phyloP scores from a whole-genome alignment of 805 yeast species.

The Candida manassasensis region DNA sequence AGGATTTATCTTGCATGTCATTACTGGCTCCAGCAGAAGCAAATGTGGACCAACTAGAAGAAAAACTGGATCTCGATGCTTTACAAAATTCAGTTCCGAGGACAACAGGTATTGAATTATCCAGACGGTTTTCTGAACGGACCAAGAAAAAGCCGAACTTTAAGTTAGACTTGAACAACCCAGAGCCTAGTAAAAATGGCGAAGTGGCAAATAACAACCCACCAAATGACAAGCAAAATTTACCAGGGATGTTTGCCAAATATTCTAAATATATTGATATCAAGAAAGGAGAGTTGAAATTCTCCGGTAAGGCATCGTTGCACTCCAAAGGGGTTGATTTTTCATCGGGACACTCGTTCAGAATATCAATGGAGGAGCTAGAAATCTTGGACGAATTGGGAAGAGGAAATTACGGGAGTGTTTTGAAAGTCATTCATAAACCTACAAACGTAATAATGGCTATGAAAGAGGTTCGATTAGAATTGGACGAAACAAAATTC shows the following conservation, averaged over 20 bases:
- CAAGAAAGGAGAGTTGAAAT: conserved; percentile 85
- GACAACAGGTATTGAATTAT: conserved; percentile 19
- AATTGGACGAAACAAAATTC: conserved; percentile 89
- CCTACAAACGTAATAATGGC: conserved; percentile 95
- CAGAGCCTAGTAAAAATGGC: conserved; percentile 2
- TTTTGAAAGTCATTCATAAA: conserved; percentile 84
- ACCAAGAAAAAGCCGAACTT: conserved; percentile 33
- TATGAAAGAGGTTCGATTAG: conserved; percentile 92
- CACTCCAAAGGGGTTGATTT: conserved; percentile 92
- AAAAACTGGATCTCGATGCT: neutral
- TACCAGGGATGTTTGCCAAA: conserved; percentile 69
- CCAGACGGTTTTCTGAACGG: conserved; percentile 35
- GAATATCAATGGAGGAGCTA: conserved; percentile 79
- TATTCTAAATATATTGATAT: conserved; percentile 87
- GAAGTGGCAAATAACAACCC: neutral
- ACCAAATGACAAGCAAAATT: conserved; percentile 21
- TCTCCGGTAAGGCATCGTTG: conserved; percentile 88
- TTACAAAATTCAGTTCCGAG: neutral
- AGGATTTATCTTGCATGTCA: conserved; percentile 13
- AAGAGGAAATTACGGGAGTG: conserved; percentile 95
- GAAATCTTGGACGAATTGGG: conserved; percentile 86
- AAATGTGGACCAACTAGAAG: conserved; percentile 6
- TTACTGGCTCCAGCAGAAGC: conserved; percentile 3
- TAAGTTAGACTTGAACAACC: conserved; percentile 27
- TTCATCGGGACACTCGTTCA: conserved; percentile 79